Conservation (phyloP, 345 rosid genomes). For the Citrus glauca region DNA sequence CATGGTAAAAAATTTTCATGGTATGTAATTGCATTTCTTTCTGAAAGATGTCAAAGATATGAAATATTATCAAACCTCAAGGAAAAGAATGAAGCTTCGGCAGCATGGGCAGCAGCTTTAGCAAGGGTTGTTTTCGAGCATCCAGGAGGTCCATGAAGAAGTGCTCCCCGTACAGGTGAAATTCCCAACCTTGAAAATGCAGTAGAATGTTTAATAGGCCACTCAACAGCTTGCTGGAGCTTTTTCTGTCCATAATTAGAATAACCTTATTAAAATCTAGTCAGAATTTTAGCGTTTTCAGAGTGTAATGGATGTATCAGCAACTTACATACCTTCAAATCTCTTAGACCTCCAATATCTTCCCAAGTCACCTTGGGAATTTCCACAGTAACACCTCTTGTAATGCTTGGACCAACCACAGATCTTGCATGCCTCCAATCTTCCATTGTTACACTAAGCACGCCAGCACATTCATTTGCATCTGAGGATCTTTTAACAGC, state of each 20-base stretch:
- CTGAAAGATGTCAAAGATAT: neutral
- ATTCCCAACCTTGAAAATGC: constrained; percentile 71
- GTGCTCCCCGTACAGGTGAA: constrained; percentile 81
- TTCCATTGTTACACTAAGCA: constrained; percentile 40
- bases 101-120: constrained; percentile 91
- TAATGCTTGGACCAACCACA: constrained; percentile 82
- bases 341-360: constrained; percentile 79
- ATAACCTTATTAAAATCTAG: neutral
- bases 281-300: neutral
- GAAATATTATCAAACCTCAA: constrained; percentile 48
- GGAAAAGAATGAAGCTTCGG: constrained; percentile 90
- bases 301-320: neutral
- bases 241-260: constrained; percentile 52
- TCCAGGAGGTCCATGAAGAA: constrained; percentile 97
- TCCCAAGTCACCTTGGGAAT: constrained; percentile 91
- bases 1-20: neutral
- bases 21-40: neutral
- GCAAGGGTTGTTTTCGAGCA: constrained; percentile 99
- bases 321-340: constrained; percentile 48
- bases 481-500: constrained; percentile 55
- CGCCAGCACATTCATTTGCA: constrained; percentile 22
- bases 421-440: constrained; percentile 74
- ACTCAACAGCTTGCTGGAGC: constrained; percentile 87
- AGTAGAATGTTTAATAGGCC: constrained; percentile 86
- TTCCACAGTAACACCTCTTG: constrained; percentile 87